Conservation (phyloP, 1,284 basidiomycete species). For the Mycena citricolor region DNA sequence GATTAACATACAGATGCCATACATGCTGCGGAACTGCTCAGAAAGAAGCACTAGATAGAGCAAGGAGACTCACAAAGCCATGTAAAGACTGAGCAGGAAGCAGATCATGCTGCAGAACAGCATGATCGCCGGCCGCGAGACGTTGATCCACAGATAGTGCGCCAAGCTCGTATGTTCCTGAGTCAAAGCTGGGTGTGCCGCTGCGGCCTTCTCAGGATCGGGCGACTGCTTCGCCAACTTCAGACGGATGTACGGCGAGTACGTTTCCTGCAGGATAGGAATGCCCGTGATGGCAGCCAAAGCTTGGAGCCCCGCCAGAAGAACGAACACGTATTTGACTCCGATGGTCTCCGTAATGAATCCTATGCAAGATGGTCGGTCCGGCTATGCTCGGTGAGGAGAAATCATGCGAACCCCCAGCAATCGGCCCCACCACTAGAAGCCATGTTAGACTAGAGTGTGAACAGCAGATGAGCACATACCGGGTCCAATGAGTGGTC, state of each 20-base stretch:
- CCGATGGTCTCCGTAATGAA: slow-evolving; percentile 60
- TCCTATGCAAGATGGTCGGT: slow-evolving; percentile 31
- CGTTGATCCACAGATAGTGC: slow-evolving; percentile 46
- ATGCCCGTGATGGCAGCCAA: slow-evolving; percentile 48
- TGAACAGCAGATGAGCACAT: slow-evolving; percentile 2
- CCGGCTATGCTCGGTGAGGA: no score
- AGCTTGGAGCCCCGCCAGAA: slow-evolving; percentile 45
- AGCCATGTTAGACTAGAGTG: slow-evolving; percentile 15
- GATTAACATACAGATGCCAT: slow-evolving; percentile 22
- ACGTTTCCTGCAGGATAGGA: slow-evolving; percentile 60
- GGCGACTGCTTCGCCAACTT: slow-evolving; percentile 38
- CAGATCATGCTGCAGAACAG: slow-evolving; percentile 59
- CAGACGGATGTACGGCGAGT: slow-evolving; percentile 58
- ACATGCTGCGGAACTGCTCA: slow-evolving; percentile 11
- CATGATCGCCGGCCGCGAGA: slow-evolving; percentile 51
- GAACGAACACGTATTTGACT: slow-evolving; percentile 60
- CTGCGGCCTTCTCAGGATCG: slow-evolving; percentile 38
- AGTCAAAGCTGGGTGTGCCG: slow-evolving; percentile 33
- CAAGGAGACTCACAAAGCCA: slow-evolving; percentile 54
- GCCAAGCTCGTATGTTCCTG: slow-evolving; percentile 34
- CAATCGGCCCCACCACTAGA: slow-evolving; percentile 56
- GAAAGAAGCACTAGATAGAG: neutral
- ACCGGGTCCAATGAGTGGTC: slow-evolving; percentile 55
- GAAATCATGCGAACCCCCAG: slow-evolving; percentile 43
- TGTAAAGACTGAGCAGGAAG: slow-evolving; percentile 59